Conservation (phyloP, 805 yeast species). For the Candida argentea region DNA sequence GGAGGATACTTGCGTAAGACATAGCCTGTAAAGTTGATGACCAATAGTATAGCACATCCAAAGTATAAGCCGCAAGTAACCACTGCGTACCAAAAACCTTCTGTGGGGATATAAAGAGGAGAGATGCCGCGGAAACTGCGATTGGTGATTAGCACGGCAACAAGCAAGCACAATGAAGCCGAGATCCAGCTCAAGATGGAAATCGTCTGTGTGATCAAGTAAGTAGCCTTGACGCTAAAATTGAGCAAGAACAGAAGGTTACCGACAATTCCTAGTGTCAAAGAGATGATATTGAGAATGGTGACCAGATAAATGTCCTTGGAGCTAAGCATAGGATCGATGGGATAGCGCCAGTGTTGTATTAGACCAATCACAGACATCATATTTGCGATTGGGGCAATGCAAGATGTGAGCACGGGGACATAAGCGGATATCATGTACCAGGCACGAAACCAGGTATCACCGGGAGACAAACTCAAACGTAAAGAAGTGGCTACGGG, state of each 20-base stretch:
- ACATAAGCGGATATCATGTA: slow-evolving; percentile 56
- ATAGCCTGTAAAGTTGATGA: slow-evolving; percentile 56
- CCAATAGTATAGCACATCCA: slow-evolving; percentile 40
- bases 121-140: slow-evolving; percentile 8
- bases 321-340: slow-evolving; percentile 12
- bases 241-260: slow-evolving; percentile 63
- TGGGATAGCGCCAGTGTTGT: slow-evolving; percentile 50
- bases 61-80: slow-evolving; percentile 56
- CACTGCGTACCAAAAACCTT: slow-evolving; percentile 75
- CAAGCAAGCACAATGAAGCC: slow-evolving; percentile 41
- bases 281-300: slow-evolving; percentile 50
- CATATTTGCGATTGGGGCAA: slow-evolving; percentile 73
- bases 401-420: slow-evolving; percentile 68
- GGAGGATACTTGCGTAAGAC: slow-evolving; percentile 53
- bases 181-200: slow-evolving; percentile 56
- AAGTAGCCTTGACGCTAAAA: slow-evolving; percentile 48
- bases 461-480: slow-evolving; percentile 28
- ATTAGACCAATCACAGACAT: slow-evolving; percentile 62
- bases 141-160: slow-evolving; percentile 32
- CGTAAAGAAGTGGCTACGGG: slow-evolving; percentile 22
- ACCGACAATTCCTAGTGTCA: slow-evolving; percentile 56
- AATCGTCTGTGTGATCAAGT: slow-evolving; percentile 49
- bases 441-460: slow-evolving; percentile 39
- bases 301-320: slow-evolving; percentile 35
- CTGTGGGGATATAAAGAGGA: slow-evolving; percentile 25